A percentile compares a stretch with the other conserved stretches of the same genome.
Evolutionary conservation across 78 protist genomes (phyloP).

Genomic region (Speleostelium caveatum): DNA sequence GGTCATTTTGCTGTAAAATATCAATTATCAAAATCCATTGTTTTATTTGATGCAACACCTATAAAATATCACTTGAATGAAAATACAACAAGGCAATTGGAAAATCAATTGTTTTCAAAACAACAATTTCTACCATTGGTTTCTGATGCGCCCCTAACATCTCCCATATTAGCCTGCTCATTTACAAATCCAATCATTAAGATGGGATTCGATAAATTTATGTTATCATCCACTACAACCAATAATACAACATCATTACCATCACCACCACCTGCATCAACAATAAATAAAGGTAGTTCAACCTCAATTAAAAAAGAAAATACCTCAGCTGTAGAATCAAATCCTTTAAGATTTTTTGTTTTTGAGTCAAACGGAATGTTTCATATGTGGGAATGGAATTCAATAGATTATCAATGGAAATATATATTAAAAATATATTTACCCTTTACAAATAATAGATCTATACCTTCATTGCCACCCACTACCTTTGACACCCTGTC

Average conservation of each 20-base stretch:
- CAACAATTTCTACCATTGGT: constrained; percentile 15
- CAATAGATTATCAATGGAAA: constrained; percentile 41
- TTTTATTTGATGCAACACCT: constrained; percentile 44
- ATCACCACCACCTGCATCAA: background rate
- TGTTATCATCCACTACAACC: background rate
- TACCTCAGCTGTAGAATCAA: background rate
- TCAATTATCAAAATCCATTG: constrained; percentile 28
- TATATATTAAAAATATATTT: constrained; percentile 29
- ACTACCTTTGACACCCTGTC: background rate
- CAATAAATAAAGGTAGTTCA: background rate
- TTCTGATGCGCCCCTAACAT: constrained; percentile 1
- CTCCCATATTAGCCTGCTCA: constrained; percentile 63
- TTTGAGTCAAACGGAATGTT: constrained; percentile 48
- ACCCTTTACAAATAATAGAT: background rate
- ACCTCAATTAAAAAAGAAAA: background rate
- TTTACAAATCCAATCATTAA: constrained; percentile 6
- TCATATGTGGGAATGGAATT: constrained; percentile 56
- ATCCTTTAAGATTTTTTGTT: constrained; percentile 61
- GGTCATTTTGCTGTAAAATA: constrained; percentile 55
- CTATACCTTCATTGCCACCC: background rate
- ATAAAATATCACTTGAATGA: constrained; percentile 21
- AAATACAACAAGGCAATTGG: background rate
- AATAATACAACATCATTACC: background rate
- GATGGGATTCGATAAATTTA: constrained; percentile 29
- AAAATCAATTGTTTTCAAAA: constrained; percentile 5